These are phyloP conservation scores for Beta corolliflora DNA, from an alignment of 179 eudicot genomes.

Conservation along the genomic window DNA sequence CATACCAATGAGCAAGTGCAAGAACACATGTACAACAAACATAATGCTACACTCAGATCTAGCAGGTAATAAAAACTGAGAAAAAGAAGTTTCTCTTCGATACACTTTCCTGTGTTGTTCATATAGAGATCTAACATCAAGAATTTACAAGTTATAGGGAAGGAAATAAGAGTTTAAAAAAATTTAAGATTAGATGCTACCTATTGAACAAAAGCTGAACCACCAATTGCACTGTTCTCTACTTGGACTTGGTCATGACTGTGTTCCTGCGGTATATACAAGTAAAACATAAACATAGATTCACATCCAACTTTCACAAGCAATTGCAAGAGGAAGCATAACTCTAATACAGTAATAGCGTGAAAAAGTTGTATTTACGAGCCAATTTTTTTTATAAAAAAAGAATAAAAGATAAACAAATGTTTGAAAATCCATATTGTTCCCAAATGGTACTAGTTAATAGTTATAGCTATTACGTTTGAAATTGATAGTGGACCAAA, in stretches of 20 bases:
- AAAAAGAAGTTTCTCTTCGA: background rate
- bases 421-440: background rate
- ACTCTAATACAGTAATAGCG: background rate
- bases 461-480: too few relatives aligned
- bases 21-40: background rate
- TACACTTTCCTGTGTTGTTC: background rate
- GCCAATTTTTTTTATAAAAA: background rate
- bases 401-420: background rate
- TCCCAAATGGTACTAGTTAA: background rate
- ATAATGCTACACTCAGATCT: background rate
- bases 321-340: background rate
- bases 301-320: background rate
- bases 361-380: background rate
- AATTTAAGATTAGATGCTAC: slow-evolving; percentile 8
- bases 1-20: background rate
- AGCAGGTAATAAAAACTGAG: background rate
- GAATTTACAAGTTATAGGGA: background rate
- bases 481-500: background rate
- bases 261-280: slow-evolving; percentile 26
- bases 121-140: slow-evolving; percentile 6
- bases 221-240: slow-evolving; percentile 28
- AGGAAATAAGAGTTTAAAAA: background rate
- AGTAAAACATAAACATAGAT: background rate
- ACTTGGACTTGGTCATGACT: slow-evolving; percentile 28
- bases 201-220: slow-evolving; percentile 33